Percentiles rank a stretch among this genome's conserved stretches.
phyloP scores from a whole-genome alignment of 2,329 filamentous ascomycete species.

The Diatrype stigma region DNA sequence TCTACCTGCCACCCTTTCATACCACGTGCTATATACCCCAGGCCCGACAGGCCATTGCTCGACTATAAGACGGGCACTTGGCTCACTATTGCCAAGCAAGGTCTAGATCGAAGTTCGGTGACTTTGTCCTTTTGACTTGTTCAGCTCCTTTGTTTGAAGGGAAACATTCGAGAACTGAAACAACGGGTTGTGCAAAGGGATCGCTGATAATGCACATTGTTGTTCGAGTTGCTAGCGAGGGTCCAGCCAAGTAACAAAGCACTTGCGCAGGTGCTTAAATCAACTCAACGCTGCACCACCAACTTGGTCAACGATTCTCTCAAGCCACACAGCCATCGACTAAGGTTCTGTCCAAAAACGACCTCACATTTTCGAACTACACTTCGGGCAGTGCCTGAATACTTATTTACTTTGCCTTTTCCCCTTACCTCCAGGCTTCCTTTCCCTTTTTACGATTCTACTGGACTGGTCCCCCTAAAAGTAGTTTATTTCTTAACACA shows the following conservation, averaged over 20 bases:
- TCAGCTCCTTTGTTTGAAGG: neutral
- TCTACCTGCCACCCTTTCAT: too few relatives aligned
- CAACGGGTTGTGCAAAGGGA: neutral
- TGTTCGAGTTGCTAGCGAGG: neutral
- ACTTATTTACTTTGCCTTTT: neutral
- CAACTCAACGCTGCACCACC: neutral
- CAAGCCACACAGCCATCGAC: neutral
- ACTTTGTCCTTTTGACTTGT: neutral
- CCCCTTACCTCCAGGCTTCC: neutral
- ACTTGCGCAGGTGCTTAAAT: neutral
- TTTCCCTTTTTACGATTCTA: neutral
- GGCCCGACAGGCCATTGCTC: too few relatives aligned
- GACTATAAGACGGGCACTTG: neutral
- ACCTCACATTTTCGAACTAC: neutral
- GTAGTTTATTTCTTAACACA: too few relatives aligned
- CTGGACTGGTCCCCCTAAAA: neutral
- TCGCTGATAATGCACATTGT: neutral
- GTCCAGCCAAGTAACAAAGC: neutral
- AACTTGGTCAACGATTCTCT: neutral
- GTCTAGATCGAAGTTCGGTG: neutral
- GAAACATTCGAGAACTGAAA: neutral
- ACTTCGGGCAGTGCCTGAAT: neutral
- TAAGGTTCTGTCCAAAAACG: neutral
- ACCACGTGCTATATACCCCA: too few relatives aligned
- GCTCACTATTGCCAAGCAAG: neutral